Evolutionary conservation across 441 rosid genomes (phyloP).

Genomic region (Populus hybrid): DNA sequence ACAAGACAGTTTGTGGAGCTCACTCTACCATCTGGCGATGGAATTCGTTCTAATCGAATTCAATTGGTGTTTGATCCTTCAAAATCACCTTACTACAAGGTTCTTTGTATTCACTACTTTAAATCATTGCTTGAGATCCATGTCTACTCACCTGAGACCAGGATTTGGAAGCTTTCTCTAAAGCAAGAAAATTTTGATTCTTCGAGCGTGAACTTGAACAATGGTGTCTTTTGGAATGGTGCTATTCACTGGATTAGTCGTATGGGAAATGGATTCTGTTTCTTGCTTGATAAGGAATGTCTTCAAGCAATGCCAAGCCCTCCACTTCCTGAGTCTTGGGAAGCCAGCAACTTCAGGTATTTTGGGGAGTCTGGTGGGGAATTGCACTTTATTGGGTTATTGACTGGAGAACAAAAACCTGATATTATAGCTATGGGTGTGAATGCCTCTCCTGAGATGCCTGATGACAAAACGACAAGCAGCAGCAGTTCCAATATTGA

Average conservation of each 20-base stretch:
- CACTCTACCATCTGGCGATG: background rate
- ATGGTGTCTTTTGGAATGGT: slow-evolving; percentile 40
- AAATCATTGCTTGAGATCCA: slow-evolving; percentile 27
- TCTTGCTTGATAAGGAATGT: slow-evolving; percentile 26
- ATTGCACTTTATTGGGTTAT: slow-evolving; percentile 33
- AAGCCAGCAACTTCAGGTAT: slow-evolving; percentile 16
- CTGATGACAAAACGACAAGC: background rate
- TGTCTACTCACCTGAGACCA: slow-evolving; percentile 35
- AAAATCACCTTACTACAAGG: slow-evolving; percentile 36
- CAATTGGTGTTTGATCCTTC: slow-evolving; percentile 45
- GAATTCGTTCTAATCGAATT: background rate
- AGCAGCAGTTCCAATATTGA: background rate
- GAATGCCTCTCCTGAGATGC: background rate
- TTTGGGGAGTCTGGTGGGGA: slow-evolving; percentile 38
- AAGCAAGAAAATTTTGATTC: background rate
- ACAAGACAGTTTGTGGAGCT: slow-evolving; percentile 25
- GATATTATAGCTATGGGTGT: background rate
- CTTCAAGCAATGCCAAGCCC: slow-evolving; percentile 28
- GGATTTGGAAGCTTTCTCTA: slow-evolving; percentile 34
- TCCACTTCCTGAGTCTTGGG: slow-evolving; percentile 13
- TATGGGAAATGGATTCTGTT: slow-evolving; percentile 24
- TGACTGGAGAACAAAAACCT: background rate
- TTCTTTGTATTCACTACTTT: slow-evolving; percentile 23
- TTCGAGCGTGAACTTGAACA: background rate
- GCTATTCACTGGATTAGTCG: slow-evolving; percentile 36